Evolutionary conservation across 2,329 filamentous ascomycete species (phyloP).

Genomic region (Penicillium sp.): DNA sequence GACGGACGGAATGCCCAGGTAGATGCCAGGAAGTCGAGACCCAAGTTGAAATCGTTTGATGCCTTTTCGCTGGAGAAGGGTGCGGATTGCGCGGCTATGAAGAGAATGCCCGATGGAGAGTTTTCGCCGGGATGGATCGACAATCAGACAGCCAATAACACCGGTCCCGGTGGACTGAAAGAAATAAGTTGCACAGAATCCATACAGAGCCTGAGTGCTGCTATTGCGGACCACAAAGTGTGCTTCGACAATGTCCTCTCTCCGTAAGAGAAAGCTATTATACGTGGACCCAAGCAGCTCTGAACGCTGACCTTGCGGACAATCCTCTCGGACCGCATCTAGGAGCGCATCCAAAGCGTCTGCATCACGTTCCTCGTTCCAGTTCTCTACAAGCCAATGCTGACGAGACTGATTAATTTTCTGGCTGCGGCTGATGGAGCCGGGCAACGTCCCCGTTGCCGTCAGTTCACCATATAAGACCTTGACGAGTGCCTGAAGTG

Average conservation of each 20-base stretch:
- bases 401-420: slow-evolving; percentile 86
- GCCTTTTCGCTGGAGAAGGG: slow-evolving; percentile 66
- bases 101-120: slow-evolving; percentile 87
- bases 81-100: slow-evolving; percentile 78
- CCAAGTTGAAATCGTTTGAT: slow-evolving; percentile 81
- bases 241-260: slow-evolving; percentile 68
- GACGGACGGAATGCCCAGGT: slow-evolving; percentile 74
- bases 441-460: slow-evolving; percentile 56
- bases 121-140: slow-evolving; percentile 80
- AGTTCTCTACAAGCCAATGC: slow-evolving; percentile 90
- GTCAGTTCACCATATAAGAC: slow-evolving; percentile 74
- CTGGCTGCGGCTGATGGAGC: slow-evolving; percentile 80
- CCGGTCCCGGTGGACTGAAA: slow-evolving; percentile 67
- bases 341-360: slow-evolving; percentile 73
- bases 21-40: slow-evolving; percentile 76
- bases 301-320: slow-evolving; percentile 61
- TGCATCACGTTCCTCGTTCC: slow-evolving; percentile 74
- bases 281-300: slow-evolving; percentile 68
- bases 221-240: slow-evolving; percentile 94
- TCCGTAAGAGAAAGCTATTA: slow-evolving; percentile 71
- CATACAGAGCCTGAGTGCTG: slow-evolving; percentile 85
- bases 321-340: slow-evolving; percentile 62
- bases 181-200: slow-evolving; percentile 87
- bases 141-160: slow-evolving; percentile 80
- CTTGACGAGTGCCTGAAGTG: slow-evolving; percentile 77